These are phyloP conservation scores for Phytopythium ostracodes DNA, from an alignment of 352 stramenopile species.

Conservation along the genomic window DNA sequence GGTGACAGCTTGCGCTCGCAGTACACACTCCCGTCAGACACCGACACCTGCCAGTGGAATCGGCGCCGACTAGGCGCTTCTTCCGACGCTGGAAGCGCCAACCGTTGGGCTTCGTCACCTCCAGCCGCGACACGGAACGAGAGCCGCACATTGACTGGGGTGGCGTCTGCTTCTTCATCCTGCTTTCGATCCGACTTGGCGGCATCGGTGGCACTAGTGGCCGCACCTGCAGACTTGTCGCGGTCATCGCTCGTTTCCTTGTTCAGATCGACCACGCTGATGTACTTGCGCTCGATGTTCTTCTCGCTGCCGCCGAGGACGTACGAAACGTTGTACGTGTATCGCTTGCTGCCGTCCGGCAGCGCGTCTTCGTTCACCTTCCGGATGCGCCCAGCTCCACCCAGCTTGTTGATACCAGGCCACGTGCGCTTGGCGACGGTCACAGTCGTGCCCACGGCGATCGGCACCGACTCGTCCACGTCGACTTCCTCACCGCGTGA, in stretches of 20 bases:
- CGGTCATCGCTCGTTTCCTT: conserved; percentile 18
- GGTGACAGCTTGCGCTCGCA: conserved; percentile 23
- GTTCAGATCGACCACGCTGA: conserved; percentile 54
- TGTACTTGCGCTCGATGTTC: conserved; percentile 78
- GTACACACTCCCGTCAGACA: conserved; percentile 33
- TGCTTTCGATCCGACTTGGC: conserved; percentile 10
- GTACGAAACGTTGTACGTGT: conserved; percentile 72
- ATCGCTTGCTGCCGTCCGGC: conserved; percentile 33
- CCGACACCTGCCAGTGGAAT: conserved; percentile 44
- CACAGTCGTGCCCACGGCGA: conserved; percentile 57
- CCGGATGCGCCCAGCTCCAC: conserved; percentile 61
- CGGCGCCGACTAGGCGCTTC: conserved; percentile 13
- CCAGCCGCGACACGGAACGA: conserved; percentile 17
- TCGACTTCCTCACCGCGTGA: conserved; percentile 25
- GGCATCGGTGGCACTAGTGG: conserved; percentile 1
- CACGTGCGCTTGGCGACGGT: conserved; percentile 79
- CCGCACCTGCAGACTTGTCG: conserved; percentile 1
- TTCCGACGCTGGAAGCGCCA: conserved; percentile 15
- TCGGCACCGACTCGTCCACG: conserved; percentile 38
- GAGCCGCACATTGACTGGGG: conserved; percentile 19
- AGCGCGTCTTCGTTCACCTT: conserved; percentile 46
- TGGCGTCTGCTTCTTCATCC: conserved; percentile 12
- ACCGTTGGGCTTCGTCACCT: conserved; percentile 16
- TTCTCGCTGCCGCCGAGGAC: conserved; percentile 73
- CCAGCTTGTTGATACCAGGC: conserved; percentile 86